Base-by-base conservation (phyloP, 2,329 filamentous ascomycete species). In the Colletotrichum viniferum region DNA sequence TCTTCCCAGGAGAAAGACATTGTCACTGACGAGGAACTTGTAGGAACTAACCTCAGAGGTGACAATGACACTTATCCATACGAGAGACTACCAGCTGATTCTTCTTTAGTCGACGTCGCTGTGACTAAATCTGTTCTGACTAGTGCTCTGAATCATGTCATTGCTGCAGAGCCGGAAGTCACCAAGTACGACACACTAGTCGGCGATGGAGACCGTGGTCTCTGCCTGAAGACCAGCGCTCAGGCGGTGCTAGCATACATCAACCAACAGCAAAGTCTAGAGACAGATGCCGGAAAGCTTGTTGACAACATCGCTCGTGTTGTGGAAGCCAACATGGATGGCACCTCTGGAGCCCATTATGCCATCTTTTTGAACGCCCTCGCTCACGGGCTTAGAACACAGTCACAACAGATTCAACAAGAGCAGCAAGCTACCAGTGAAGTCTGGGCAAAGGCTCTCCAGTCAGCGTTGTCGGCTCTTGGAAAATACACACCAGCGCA, bases 341-440 rank as follows among this genome's bases (percentile, higher is more conserved):
- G 93, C 64, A 95, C 93, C 3, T 94, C 92, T 1, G 93, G 93
- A 16, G 93, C 93, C 18, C 89, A 95, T 69, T 95, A 94, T 82
- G 92, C 93, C 65, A 95, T 95, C 78, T 95, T 94, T 85, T 84
- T 95, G 61, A 95, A 94, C 79, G 91, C 94, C 0, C 87, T 95
- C 3, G 90, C 91, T 10, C 89, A 71, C 2, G 69, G 55, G 77
- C 95, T 58, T 16, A 28, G 14, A 18, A 2, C 2, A 6, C 7
- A 58, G 26, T 30, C 55, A 3, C 14, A 58, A 24, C 21, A 30
- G 24, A 13, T 30, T 1, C 55, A 30, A 12, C 18, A 7, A 28
- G 26, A 16, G 55, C 55, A 58, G 14, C 55, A 16, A 12, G 55
- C 14, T 16, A 58, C 55, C 7, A 6, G 24, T 30, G 21, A 26